phyloP scores from a whole-genome alignment of 2,329 filamentous ascomycete genomes.

The Dothideomycetes sp. region DNA sequence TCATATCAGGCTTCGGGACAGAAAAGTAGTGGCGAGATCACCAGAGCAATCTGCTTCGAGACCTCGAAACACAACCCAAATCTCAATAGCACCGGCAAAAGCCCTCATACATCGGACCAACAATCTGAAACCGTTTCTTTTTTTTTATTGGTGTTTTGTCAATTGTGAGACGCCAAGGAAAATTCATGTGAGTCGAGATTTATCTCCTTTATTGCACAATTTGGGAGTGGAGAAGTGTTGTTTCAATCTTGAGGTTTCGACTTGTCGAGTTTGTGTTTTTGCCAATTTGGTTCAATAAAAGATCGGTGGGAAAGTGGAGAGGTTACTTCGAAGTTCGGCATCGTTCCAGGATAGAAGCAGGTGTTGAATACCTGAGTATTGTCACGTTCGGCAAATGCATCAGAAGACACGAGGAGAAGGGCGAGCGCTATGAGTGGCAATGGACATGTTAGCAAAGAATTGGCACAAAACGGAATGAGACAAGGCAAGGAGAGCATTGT shows the following conservation, averaged over 20 bases:
- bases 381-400: no score
- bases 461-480: not conserved
- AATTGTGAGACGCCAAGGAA: not conserved
- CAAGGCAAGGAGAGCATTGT: not conserved
- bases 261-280: not conserved
- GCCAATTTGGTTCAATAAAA: not conserved
- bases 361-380: no score
- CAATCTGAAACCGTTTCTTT: not conserved
- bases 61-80: no score
- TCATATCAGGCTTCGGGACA: no score
- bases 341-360: no score
- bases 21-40: no score
- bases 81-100: no score
- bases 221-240: not conserved
- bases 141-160: not conserved
- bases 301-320: no score
- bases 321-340: no score
- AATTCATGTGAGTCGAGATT: not conserved
- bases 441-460: not conserved
- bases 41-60: no score
- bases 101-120: no score
- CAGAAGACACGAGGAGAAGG: slow-evolving; percentile 1
- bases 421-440: not conserved
- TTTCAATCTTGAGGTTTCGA: not conserved
- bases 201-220: not conserved